Evolutionary conservation across 2,329 filamentous ascomycete species (phyloP).

Genomic region (Fusarium paranaense): DNA sequence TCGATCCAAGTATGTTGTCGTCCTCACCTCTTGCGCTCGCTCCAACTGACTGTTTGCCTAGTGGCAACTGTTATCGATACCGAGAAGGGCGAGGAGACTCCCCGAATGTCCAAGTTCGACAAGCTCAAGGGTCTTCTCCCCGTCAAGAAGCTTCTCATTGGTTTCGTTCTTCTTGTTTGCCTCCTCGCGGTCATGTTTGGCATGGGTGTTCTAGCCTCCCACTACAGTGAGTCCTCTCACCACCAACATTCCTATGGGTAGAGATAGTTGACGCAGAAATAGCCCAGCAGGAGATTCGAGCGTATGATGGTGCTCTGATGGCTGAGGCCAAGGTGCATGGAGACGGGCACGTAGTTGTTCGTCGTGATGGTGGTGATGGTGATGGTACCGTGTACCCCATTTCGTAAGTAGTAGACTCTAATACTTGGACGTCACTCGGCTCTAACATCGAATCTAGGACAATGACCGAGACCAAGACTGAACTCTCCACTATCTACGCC

Average conservation of each 20-base stretch:
- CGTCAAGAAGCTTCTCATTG: conserved; percentile 27
- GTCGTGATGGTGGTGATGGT: conserved; percentile 25
- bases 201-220: conserved; percentile 44
- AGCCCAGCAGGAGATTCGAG: conserved; percentile 9
- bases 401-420: conserved; percentile 45
- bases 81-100: conserved; percentile 37
- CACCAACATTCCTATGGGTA: neutral
- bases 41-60: conserved; percentile 24
- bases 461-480: conserved; percentile 50
- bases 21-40: neutral
- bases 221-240: conserved; percentile 38
- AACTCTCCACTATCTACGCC: conserved; percentile 49
- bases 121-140: conserved; percentile 19
- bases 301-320: neutral
- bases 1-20: conserved; percentile 29
- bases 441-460: conserved; percentile 42
- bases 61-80: conserved; percentile 45
- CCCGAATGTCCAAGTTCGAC: conserved; percentile 9
- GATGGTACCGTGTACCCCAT: conserved; percentile 46
- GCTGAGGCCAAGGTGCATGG: neutral
- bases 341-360: conserved; percentile 9
- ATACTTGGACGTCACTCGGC: neutral
- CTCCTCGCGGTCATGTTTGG: conserved; percentile 44
- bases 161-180: conserved; percentile 13
- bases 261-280: conserved; percentile 10